phyloP scores from a whole-genome alignment of 345 rosid species.

The Populus ilicifolia region DNA sequence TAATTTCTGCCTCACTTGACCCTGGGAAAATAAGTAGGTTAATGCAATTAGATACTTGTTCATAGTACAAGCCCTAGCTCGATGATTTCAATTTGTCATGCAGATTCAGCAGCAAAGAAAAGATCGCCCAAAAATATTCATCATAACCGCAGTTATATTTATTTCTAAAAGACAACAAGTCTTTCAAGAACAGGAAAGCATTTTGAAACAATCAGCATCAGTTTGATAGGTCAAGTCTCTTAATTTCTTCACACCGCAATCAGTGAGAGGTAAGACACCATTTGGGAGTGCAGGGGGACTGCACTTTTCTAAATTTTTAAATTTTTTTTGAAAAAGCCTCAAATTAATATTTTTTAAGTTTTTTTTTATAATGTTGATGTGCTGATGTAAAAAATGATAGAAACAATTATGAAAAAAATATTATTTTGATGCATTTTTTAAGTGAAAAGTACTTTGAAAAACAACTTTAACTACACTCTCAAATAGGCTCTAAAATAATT shows the following conservation, averaged over 20 bases:
- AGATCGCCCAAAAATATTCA: background rate
- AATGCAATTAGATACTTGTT: background rate
- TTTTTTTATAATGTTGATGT: too few relatives aligned
- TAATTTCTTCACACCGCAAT: background rate
- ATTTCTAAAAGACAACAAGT: background rate
- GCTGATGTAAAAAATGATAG: too few relatives aligned
- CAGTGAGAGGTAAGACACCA: background rate
- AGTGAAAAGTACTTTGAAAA: too few relatives aligned
- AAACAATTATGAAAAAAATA: too few relatives aligned
- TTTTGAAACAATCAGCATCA: background rate
- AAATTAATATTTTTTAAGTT: background rate
- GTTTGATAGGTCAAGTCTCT: background rate
- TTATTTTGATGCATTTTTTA: too few relatives aligned
- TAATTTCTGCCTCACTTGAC: slow-evolving; percentile 71
- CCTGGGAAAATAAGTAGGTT: slow-evolving; percentile 33
- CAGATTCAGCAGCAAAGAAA: background rate
- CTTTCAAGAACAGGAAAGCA: background rate
- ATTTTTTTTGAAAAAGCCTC: too few relatives aligned
- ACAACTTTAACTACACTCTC: too few relatives aligned
- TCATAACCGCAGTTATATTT: background rate
- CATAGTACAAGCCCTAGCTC: background rate
- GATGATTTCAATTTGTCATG: background rate
- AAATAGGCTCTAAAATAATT: too few relatives aligned
- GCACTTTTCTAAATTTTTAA: too few relatives aligned
- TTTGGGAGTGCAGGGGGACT: too few relatives aligned